Conservation (phyloP, 306 rosid genomes). For the Bauhinia variegata region DNA sequence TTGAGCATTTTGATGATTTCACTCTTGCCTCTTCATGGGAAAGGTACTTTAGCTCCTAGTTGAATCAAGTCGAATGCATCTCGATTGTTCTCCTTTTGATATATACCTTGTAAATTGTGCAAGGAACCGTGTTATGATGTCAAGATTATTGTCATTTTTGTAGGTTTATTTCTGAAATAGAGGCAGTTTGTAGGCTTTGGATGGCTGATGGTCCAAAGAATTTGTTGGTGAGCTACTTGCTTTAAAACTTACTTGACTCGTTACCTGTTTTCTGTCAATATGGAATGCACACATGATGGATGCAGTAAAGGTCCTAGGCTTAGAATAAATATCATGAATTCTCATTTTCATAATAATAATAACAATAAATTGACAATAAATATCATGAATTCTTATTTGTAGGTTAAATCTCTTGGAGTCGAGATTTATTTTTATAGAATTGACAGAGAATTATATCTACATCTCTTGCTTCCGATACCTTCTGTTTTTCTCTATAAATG, state of each 20-base stretch:
- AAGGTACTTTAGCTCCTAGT: conserved; percentile 51
- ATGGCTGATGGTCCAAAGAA: conserved; percentile 78
- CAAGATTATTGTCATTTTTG: not conserved
- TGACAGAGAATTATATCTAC: not conserved
- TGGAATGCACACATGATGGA: not conserved
- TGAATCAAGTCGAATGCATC: not conserved
- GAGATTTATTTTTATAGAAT: not conserved
- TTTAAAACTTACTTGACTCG: conserved; percentile 4
- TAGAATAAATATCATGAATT: not conserved
- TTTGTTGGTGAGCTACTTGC: conserved; percentile 67
- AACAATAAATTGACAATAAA: too few relatives aligned
- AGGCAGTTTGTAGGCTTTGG: conserved; percentile 90
- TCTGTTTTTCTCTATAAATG: not conserved
- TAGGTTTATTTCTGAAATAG: conserved; percentile 95
- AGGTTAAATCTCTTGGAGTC: too few relatives aligned
- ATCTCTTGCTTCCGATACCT: not conserved
- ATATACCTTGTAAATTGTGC: not conserved
- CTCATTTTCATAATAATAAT: too few relatives aligned
- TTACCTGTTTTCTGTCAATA: not conserved
- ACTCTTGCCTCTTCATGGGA: conserved; percentile 98
- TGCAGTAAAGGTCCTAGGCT: not conserved
- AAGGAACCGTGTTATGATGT: not conserved
- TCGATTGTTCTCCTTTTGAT: conserved; percentile 16
- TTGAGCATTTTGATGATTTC: conserved; percentile 96
- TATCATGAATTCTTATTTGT: not conserved